phyloP scores from a whole-genome alignment of 768 basidiomycete genomes.

The Phallus indusiatus region DNA sequence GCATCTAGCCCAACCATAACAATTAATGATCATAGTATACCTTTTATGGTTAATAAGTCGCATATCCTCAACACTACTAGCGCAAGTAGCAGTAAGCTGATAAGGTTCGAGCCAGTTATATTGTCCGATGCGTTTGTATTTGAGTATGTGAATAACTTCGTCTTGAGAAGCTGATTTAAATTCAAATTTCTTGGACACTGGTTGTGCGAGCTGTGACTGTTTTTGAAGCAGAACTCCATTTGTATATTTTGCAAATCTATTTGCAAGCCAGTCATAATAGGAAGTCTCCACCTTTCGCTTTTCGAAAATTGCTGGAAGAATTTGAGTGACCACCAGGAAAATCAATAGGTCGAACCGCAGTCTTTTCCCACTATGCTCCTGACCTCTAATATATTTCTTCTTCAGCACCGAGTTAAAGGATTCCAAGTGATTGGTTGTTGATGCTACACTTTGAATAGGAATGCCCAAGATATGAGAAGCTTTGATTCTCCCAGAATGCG shows the following conservation, averaged over 20 bases:
- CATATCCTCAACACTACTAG: too few relatives aligned
- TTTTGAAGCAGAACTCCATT: too few relatives aligned
- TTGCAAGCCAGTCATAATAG: too few relatives aligned
- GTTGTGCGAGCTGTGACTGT: too few relatives aligned
- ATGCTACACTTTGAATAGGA: slow-evolving; percentile 21
- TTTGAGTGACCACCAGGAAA: too few relatives aligned
- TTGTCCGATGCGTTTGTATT: background rate
- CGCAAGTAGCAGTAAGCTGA: background rate
- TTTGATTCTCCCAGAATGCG: slow-evolving; percentile 15
- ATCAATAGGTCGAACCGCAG: slow-evolving; percentile 16
- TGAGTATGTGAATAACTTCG: background rate
- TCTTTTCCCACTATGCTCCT: slow-evolving; percentile 20
- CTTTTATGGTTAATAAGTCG: too few relatives aligned
- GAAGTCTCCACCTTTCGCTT: too few relatives aligned
- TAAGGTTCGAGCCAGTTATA: background rate
- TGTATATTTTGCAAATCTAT: too few relatives aligned
- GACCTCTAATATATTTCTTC: slow-evolving; percentile 22
- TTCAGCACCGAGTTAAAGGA: slow-evolving; percentile 28
- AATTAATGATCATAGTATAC: too few relatives aligned
- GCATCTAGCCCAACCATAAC: too few relatives aligned
- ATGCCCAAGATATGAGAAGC: slow-evolving; percentile 19
- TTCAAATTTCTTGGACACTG: background rate
- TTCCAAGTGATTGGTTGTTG: slow-evolving; percentile 33
- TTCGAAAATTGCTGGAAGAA: too few relatives aligned
- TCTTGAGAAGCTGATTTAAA: background rate